Evolutionary conservation across 306 rosid genomes (phyloP).

Genomic region (Carpinus viminea): DNA sequence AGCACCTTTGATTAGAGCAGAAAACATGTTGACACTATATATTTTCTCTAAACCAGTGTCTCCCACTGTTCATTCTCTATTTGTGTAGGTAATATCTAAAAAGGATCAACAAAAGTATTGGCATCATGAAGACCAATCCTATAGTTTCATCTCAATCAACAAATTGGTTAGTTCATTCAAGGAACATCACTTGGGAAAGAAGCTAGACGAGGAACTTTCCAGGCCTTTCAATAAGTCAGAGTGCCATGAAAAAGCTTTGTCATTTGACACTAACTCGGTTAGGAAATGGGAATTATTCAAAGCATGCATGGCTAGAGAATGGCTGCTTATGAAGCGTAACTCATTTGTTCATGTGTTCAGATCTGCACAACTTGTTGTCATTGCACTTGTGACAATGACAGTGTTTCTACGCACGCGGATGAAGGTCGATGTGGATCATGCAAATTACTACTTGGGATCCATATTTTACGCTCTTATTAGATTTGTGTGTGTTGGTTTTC

Average conservation of each 20-base stretch:
- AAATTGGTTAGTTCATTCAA: slow-evolving; percentile 40
- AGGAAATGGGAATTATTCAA: slow-evolving; percentile 26
- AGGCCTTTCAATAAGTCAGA: slow-evolving; percentile 21
- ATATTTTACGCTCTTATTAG: slow-evolving; percentile 54
- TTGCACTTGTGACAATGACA: slow-evolving; percentile 54
- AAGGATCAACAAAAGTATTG: slow-evolving; percentile 63
- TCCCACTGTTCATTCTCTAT: neutral
- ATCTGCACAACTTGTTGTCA: slow-evolving; percentile 51
- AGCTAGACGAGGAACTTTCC: slow-evolving; percentile 41
- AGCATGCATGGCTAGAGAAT: slow-evolving; percentile 28
- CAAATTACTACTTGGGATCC: slow-evolving; percentile 49
- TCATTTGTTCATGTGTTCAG: slow-evolving; percentile 45
- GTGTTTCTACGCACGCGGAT: slow-evolving; percentile 50
- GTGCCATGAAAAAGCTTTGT: neutral
- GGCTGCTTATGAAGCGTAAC: slow-evolving; percentile 32
- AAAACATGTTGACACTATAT: neutral
- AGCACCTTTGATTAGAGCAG: slow-evolving; percentile 5
- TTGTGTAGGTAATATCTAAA: slow-evolving; percentile 49
- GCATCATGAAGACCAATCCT: slow-evolving; percentile 35
- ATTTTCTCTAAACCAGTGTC: neutral
- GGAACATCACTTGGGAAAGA: slow-evolving; percentile 36
- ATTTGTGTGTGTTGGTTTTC: slow-evolving; percentile 38
- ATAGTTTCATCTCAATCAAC: slow-evolving; percentile 42
- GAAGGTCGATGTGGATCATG: slow-evolving; percentile 40
- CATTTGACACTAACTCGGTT: slow-evolving; percentile 23